Conservation (phyloP, 306 rosid species). For the Astragalus membranaceus region DNA sequence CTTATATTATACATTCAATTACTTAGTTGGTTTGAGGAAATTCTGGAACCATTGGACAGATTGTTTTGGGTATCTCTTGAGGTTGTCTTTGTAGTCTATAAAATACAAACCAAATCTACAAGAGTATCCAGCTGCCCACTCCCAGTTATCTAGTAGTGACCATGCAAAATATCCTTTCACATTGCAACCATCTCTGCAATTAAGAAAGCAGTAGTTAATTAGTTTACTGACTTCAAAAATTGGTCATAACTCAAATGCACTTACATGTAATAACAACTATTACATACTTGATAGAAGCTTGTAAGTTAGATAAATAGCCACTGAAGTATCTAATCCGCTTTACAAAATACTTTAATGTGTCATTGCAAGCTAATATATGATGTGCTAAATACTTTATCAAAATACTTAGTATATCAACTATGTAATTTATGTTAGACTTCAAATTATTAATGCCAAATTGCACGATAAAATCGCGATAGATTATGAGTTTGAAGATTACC, state of each 20-base stretch:
- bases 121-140: slow-evolving; percentile 76
- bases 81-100: no score
- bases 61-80: no score
- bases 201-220: not conserved
- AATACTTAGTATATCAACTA: not conserved
- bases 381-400: not conserved
- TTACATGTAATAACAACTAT: no score
- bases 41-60: no score
- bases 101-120: slow-evolving; percentile 88
- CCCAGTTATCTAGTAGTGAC: slow-evolving; percentile 94
- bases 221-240: not conserved
- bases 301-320: slow-evolving; percentile 57
- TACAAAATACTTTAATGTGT: not conserved
- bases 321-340: slow-evolving; percentile 67
- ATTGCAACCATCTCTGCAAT: slow-evolving; percentile 86
- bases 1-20: no score
- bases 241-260: not conserved
- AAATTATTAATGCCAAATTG: no score
- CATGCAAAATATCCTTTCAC: slow-evolving; percentile 90
- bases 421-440: slow-evolving; percentile 27
- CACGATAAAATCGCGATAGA: no score
- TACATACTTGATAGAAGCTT: no score
- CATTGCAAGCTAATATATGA: not conserved
- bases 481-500: no score
- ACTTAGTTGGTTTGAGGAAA: no score